These are phyloP conservation scores for Candida cerambycidarum DNA, from an alignment of 805 yeast genomes.

Conservation along the genomic window DNA sequence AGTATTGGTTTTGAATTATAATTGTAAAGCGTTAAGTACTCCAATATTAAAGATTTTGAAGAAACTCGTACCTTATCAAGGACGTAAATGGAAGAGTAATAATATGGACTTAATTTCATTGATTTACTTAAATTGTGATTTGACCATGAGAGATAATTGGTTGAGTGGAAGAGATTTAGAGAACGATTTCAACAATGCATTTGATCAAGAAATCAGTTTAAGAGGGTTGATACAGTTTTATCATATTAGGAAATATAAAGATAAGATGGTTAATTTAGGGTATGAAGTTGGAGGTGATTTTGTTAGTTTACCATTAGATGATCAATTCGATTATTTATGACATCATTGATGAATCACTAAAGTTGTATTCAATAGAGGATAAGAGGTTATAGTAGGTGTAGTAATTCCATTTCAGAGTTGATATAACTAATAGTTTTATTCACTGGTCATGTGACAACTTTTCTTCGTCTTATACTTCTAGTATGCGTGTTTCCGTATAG, in stretches of 20 bases:
- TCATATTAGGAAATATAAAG: constrained; percentile 58
- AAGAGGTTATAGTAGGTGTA: too few relatives aligned
- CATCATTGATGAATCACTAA: too few relatives aligned
- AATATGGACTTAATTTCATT: constrained; percentile 93
- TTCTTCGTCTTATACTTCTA: too few relatives aligned
- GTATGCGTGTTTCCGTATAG: too few relatives aligned
- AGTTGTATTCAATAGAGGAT: too few relatives aligned
- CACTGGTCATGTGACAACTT: too few relatives aligned
- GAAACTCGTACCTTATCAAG: constrained; percentile 83
- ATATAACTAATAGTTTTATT: too few relatives aligned
- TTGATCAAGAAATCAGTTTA: constrained; percentile 82
- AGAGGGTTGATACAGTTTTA: constrained; percentile 78
- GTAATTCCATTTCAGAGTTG: constrained; percentile 8
- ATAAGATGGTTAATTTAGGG: constrained; percentile 56
- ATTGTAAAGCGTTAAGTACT: constrained; percentile 57
- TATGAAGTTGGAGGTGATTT: constrained; percentile 32
- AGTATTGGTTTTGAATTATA: constrained; percentile 55
- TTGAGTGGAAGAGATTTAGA: constrained; percentile 76
- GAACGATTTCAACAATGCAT: constrained; percentile 71
- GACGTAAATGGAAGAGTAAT: constrained; percentile 88
- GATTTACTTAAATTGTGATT: constrained; percentile 72
- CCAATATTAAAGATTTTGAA: constrained; percentile 76
- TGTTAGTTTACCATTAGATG: constrained; percentile 13
- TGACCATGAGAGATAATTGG: constrained; percentile 84
- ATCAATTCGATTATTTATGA: constrained; percentile 13